These are phyloP conservation scores for Imleria badia DNA, from an alignment of 768 basidiomycete genomes.

Conservation along the genomic window DNA sequence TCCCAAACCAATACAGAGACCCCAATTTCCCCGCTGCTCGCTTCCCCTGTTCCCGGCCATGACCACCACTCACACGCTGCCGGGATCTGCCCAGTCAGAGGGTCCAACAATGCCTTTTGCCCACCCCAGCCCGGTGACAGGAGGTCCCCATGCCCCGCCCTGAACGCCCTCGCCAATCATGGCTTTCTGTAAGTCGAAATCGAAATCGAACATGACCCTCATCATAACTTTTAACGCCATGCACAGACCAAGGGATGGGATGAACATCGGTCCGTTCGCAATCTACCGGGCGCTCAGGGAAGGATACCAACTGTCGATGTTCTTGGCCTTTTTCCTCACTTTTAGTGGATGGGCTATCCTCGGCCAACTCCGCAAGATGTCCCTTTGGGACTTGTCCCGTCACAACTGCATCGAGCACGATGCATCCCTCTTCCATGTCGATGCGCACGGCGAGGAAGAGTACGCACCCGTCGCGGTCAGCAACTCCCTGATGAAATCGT, in stretches of 20 bases:
- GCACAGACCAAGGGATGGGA: slow-evolving; percentile 50
- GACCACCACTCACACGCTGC: slow-evolving; percentile 21
- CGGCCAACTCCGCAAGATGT: slow-evolving; percentile 31
- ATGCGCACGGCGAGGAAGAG: slow-evolving; percentile 41
- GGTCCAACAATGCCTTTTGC: slow-evolving; percentile 39
- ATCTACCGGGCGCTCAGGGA: slow-evolving; percentile 44
- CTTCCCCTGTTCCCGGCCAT: slow-evolving; percentile 15
- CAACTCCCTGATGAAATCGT: slow-evolving; percentile 37
- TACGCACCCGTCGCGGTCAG: slow-evolving; percentile 50
- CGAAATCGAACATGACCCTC: not conserved
- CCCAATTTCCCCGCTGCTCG: slow-evolving; percentile 6
- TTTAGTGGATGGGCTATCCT: slow-evolving; percentile 49
- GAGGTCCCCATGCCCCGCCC: slow-evolving; percentile 69
- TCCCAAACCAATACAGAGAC: not conserved
- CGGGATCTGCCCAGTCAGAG: slow-evolving; percentile 42
- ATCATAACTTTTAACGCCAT: not conserved
- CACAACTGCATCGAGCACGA: slow-evolving; percentile 59
- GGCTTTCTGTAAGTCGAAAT: slow-evolving; percentile 60
- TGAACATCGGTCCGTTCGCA: slow-evolving; percentile 40
- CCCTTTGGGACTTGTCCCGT: slow-evolving; percentile 42
- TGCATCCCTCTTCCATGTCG: slow-evolving; percentile 54
- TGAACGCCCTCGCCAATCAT: slow-evolving; percentile 75
- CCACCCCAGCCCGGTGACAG: slow-evolving; percentile 47
- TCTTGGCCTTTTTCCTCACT: slow-evolving; percentile 48
- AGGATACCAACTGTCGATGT: slow-evolving; percentile 50